phyloP scores from a whole-genome alignment of 768 basidiomycete genomes.

The Coprinopsis cinerea region DNA sequence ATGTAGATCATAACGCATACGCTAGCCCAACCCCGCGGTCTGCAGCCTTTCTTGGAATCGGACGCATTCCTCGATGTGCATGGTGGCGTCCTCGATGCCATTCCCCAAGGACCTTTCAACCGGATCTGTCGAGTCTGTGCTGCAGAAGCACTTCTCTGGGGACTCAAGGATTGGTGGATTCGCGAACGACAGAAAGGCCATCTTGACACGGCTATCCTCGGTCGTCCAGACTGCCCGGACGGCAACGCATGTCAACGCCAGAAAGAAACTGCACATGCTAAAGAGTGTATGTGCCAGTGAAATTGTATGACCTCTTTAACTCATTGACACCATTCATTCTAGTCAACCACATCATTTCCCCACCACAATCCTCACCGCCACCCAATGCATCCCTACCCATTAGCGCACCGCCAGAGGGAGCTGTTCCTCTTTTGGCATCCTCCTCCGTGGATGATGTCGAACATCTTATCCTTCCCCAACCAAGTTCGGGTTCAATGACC shows the following conservation, averaged over 20 bases:
- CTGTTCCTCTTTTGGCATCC: slow-evolving; percentile 1
- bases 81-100: slow-evolving; percentile 49
- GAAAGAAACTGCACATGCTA: slow-evolving; percentile 67
- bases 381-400: background rate
- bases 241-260: slow-evolving; percentile 56
- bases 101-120: slow-evolving; percentile 51
- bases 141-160: slow-evolving; percentile 68
- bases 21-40: slow-evolving; percentile 54
- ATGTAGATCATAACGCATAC: slow-evolving; percentile 57
- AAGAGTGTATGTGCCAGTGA: slow-evolving; percentile 53
- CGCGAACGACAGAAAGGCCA: slow-evolving; percentile 68
- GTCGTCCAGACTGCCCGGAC: slow-evolving; percentile 63
- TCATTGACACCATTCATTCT: slow-evolving; percentile 10
- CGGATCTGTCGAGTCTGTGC: slow-evolving; percentile 70
- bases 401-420: background rate
- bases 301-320: background rate
- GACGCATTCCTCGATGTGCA: slow-evolving; percentile 71
- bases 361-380: slow-evolving; percentile 9
- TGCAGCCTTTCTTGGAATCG: slow-evolving; percentile 59
- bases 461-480: slow-evolving; percentile 3
- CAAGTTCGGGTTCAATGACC: background rate
- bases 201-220: slow-evolving; percentile 47
- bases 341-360: slow-evolving; percentile 34
- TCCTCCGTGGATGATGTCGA: slow-evolving; percentile 7
- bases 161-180: slow-evolving; percentile 79